Evolutionary conservation across 352 stramenopile genomes (phyloP), one percentile per base, ranked within the genome.

Genomic region (Phytophthora colocasiae): DNA sequence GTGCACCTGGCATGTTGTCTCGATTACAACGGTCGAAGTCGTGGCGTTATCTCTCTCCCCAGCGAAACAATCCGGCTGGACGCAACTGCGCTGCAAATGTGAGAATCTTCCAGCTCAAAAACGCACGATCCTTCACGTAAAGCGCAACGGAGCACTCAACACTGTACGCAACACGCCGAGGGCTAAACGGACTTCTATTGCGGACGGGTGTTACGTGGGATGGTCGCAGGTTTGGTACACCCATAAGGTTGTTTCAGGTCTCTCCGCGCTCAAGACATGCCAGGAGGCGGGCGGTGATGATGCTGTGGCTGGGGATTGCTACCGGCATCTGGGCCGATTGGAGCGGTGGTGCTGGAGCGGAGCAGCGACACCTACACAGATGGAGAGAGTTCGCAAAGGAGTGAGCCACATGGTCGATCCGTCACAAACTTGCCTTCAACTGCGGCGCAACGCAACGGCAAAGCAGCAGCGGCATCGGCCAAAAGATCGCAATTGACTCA

Each of bases 211-310:
- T 71, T 71, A 71, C 48, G 34, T 43, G 34, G 31, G 31, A 40
- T 66, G 51, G 39, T 56, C 52, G 48, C 47, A 31, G 12, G 32
- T 22, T 43, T 71, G 10, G 29, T 38, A 29, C 44, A 45, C 48
- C 53, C 53, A 32, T 67, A 54, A 63, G 44, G 51, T 45, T 59
- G 49, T 40, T 71, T 66, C 43, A 59, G 60, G 51, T 60, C 39
- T 45, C 39, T 45, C 39, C 22, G 19, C 19, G 45, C 24, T 86
- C 62, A 90, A 46, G 69, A 67, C 81, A 90, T 90, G 65, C 81
- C 81, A 54, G 81, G 81, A 36, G 78, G 67, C 46, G 78, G 63
- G 41, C 78, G 78, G 32, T 76, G 67, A 40, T 71, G 62, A 53
- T 72, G 52, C 51, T 72, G 68, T 34, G 54, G 54, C 47, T 64